Conservation (phyloP, 495 filamentous ascomycete species). For the Oidiodendron maius region DNA sequence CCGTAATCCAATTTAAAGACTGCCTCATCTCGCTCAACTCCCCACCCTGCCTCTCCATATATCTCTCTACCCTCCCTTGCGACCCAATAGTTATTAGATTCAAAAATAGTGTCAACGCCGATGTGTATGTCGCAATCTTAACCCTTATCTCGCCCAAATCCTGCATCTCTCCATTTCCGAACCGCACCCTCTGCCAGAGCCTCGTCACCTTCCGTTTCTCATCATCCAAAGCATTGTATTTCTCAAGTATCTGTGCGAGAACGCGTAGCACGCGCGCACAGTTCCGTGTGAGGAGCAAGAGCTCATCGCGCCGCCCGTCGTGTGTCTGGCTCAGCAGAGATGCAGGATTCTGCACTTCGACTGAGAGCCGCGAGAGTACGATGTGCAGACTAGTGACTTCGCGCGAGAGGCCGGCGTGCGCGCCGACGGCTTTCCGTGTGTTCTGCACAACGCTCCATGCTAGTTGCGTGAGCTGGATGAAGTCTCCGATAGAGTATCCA, state of each 20-base stretch:
- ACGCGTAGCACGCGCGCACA: conserved; percentile 10
- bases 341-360: conserved; percentile 9
- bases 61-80: conserved; percentile 14
- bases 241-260: conserved; percentile 8
- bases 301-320: conserved; percentile 8
- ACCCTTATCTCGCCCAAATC: conserved; percentile 13
- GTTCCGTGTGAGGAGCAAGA: conserved; percentile 3
- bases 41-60: conserved; percentile 7
- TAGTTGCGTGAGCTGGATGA: conserved; percentile 12
- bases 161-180: conserved; percentile 14
- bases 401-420: conserved; percentile 17
- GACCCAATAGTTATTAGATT: conserved; percentile 10
- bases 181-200: conserved; percentile 12
- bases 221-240: conserved; percentile 13
- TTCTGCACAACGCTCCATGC: conserved; percentile 16
- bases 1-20: conserved; percentile 9
- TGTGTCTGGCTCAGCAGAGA: conserved; percentile 7
- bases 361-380: conserved; percentile 12
- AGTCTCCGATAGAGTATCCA: conserved; percentile 19
- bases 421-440: conserved; percentile 19
- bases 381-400: conserved; percentile 18
- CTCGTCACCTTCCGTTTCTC: conserved; percentile 12
- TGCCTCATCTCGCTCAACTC: conserved; percentile 8
- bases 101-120: conserved; percentile 13
- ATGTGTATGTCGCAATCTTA: conserved; percentile 12